phyloP scores from a whole-genome alignment of 306 rosid species.

The peach (Prunus persica) region Prunus_persica_NCBIv2 NC_034015.1:20177501-20178000 shows the following conservation, averaged over 20 bases:
- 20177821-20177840: conserved; percentile 35
- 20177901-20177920: conserved; percentile 69
- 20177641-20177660: conserved; percentile 63
- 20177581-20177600: conserved; percentile 95
- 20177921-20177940: conserved; percentile 80
- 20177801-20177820: conserved; percentile 41
- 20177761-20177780: conserved; percentile 51
- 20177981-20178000: conserved; percentile 65
- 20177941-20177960: conserved; percentile 86
- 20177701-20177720: conserved; percentile 81
- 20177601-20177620: conserved; percentile 73
- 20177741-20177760: conserved; percentile 61
- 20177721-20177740: conserved; percentile 52
- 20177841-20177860: conserved; percentile 45
- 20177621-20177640: conserved; percentile 67
- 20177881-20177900: conserved; percentile 54
- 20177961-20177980: conserved; percentile 82
- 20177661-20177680: conserved; percentile 64
- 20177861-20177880: conserved; percentile 23
- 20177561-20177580: conserved; percentile 84
- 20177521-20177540: conserved; percentile 77
- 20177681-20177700: conserved; percentile 70
- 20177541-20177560: conserved; percentile 89
- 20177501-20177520: conserved; percentile 49
- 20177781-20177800: conserved; percentile 40